phyloP scores from a whole-genome alignment of 1,139 yeast species.

The Lizanozyma gosingica region DNA sequence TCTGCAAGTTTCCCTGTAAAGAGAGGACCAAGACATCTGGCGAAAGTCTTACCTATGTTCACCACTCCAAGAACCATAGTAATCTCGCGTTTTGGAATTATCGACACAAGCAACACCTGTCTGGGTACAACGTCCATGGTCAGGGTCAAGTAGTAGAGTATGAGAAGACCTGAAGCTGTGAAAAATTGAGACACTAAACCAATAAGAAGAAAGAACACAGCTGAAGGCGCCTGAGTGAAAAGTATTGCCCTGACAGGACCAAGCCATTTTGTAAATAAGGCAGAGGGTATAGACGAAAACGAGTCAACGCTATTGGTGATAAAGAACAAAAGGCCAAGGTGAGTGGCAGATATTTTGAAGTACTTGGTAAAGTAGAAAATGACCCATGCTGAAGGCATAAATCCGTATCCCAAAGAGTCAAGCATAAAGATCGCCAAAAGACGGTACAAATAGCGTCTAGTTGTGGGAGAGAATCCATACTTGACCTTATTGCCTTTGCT shows the following conservation, averaged over 20 bases:
- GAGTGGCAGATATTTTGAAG: slow-evolving; percentile 32
- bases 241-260: slow-evolving; percentile 80
- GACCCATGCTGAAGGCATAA: slow-evolving; percentile 84
- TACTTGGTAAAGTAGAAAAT: slow-evolving; percentile 59
- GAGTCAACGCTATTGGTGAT: slow-evolving; percentile 52
- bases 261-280: slow-evolving; percentile 51
- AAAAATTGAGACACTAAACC: slow-evolving; percentile 16
- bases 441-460: slow-evolving; percentile 27
- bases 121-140: slow-evolving; percentile 92
- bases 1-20: slow-evolving; percentile 70
- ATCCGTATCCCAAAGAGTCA: slow-evolving; percentile 82
- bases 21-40: slow-evolving; percentile 73
- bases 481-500: slow-evolving; percentile 4
- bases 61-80: slow-evolving; percentile 79
- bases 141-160: slow-evolving; percentile 46
- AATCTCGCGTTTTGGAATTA: slow-evolving; percentile 54
- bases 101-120: slow-evolving; percentile 64
- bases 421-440: slow-evolving; percentile 45
- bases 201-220: slow-evolving; percentile 40
- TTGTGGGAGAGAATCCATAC: slow-evolving; percentile 21
- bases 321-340: slow-evolving; percentile 49
- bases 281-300: slow-evolving; percentile 60
- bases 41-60: slow-evolving; percentile 77
- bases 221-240: slow-evolving; percentile 74
- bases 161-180: slow-evolving; percentile 41